A percentile compares a stretch with the other conserved stretches of the same genome.
phyloP scores from a whole-genome alignment of 2,329 filamentous ascomycete species.

The Neoscytalidium dimidiatum region DNA sequence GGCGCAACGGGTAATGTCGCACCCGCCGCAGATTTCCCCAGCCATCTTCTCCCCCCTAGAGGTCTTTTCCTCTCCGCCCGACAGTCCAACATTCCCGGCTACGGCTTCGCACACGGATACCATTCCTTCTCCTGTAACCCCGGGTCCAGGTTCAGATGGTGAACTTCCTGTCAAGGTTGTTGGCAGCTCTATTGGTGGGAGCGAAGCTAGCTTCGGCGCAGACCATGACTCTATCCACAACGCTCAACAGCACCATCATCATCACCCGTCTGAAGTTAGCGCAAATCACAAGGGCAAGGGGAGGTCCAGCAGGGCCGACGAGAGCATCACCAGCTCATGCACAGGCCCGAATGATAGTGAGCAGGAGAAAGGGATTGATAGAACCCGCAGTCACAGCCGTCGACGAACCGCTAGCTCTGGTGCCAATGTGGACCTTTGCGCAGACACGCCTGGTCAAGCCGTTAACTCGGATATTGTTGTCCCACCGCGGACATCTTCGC shows the following conservation, averaged over 20 bases:
- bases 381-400: conserved; percentile 27
- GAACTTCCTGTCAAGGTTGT: conserved; percentile 37
- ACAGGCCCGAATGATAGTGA: not conserved
- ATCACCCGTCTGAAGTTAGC: not conserved
- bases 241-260: not conserved
- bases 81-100: conserved; percentile 23
- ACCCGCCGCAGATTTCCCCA: conserved; percentile 14
- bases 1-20: not conserved
- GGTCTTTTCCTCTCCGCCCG: conserved; percentile 29
- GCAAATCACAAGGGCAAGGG: not conserved
- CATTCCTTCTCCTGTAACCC: conserved; percentile 39
- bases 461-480: not conserved
- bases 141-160: conserved; percentile 30
- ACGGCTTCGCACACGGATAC: conserved; percentile 20
- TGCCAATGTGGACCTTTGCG: conserved; percentile 29
- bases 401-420: conserved; percentile 39
- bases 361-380: not conserved
- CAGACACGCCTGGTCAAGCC: not conserved
- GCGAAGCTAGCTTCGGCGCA: conserved; percentile 32
- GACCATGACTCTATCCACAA: conserved; percentile 4
- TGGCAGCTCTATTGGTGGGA: conserved; percentile 24
- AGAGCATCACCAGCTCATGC: conserved; percentile 12
- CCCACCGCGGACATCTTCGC: not conserved
- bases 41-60: conserved; percentile 34
- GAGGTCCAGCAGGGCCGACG: conserved; percentile 21